Base-by-base conservation (phyloP, 495 filamentous ascomycete species). In the Aspergillus leporis region DNA sequence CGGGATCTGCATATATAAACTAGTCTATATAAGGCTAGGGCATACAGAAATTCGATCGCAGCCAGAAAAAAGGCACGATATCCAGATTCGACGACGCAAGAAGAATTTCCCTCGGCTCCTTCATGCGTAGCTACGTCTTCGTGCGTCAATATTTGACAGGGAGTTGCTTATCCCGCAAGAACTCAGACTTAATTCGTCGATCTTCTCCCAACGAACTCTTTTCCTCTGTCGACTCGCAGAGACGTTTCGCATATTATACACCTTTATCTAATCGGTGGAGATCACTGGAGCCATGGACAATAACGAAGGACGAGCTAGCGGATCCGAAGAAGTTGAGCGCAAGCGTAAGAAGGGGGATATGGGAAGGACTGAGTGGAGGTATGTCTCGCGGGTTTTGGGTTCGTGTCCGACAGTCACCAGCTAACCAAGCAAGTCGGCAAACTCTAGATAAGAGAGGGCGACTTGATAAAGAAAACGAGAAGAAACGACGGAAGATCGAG, bases 361-460 rank as follows among this genome's bases (percentile, higher is more conserved):
- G 80, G 87, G 88, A 62, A 76, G 88, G 59, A 71, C 73, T 32
- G 86, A 86, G 66, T 88, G 82, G 74, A 83, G 77, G 87, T 89
- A 82, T 66, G 79, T 63, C 57, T 51, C 41, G 25, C 14, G 19
- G 52, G 31, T 50, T 10, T 16, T 19, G n/a, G 22, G 28, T 50
- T 22, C 43, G 57, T 43, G 32, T 54, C 45, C 53, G 56, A 40
- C 62, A 47, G 58, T 58, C 69, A 60, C 49, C 51, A 60, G 74
- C 85, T 89, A 82, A 89, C 78, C 77, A 76, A 84, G 79, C 66
- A 81, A 88, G 85, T 71, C 84, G 82, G 32, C 76, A 81, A 69
- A 62, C 66, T 62, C 59, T 76, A 85, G 87, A 90, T 72, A 86
- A 88, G 64, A 79, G 89, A 65, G 78, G 81, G 50, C 83, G 84